Evolutionary conservation across 2,329 filamentous ascomycete genomes (phyloP).

Genomic region (Fusarium sp.): DNA sequence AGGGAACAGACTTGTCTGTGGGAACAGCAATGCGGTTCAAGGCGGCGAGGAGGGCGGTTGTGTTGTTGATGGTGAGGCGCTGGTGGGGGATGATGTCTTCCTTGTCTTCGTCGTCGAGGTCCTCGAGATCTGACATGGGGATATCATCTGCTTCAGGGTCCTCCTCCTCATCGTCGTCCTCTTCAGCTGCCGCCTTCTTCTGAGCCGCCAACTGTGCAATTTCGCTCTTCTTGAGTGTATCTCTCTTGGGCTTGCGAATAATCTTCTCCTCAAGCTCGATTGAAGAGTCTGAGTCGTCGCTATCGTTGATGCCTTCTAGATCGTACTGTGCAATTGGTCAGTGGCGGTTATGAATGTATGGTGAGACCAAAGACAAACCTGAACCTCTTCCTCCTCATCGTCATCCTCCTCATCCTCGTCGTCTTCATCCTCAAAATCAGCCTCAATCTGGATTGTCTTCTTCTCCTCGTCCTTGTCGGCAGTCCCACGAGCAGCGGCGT

Average conservation of each 20-base stretch:
- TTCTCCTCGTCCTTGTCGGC: slow-evolving; percentile 47
- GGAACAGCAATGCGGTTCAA: slow-evolving; percentile 82
- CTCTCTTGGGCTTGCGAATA: slow-evolving; percentile 63
- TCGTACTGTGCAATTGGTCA: slow-evolving; percentile 57
- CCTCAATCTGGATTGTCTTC: slow-evolving; percentile 55
- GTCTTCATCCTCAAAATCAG: slow-evolving; percentile 50
- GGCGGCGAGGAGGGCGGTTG: slow-evolving; percentile 82
- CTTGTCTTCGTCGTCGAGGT: slow-evolving; percentile 80
- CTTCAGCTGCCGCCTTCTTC: slow-evolving; percentile 38
- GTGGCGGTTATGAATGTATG: background rate
- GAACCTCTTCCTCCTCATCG: slow-evolving; percentile 42
- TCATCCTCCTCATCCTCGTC: slow-evolving; percentile 56
- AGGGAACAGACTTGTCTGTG: slow-evolving; percentile 75
- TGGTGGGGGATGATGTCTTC: slow-evolving; percentile 91
- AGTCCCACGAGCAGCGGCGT: slow-evolving; percentile 47
- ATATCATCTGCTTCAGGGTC: slow-evolving; percentile 88
- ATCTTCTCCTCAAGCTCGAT: slow-evolving; percentile 82
- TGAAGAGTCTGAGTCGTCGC: slow-evolving; percentile 75
- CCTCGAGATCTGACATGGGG: slow-evolving; percentile 87
- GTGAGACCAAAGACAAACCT: slow-evolving; percentile 38
- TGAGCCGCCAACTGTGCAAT: slow-evolving; percentile 42
- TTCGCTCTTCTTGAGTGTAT: slow-evolving; percentile 55
- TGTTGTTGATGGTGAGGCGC: slow-evolving; percentile 97
- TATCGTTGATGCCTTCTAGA: slow-evolving; percentile 69
- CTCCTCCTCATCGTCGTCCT: slow-evolving; percentile 68